Evolutionary conservation across 2,329 filamentous ascomycete genomes (phyloP).

Genomic region (Phialocephala subalpina): DNA sequence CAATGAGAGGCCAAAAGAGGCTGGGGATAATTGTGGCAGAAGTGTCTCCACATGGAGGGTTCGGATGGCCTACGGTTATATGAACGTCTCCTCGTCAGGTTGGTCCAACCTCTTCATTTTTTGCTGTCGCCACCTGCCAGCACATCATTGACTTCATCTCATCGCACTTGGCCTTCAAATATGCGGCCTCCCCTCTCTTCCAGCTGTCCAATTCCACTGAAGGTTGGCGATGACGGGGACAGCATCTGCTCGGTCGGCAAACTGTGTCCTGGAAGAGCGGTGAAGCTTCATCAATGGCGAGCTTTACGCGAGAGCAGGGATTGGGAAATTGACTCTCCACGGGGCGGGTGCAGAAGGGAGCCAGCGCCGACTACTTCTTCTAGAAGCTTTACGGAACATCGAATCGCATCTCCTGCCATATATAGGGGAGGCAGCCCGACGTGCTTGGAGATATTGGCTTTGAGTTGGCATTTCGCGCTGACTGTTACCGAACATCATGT

Average conservation of each 20-base stretch:
- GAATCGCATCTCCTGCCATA: background rate
- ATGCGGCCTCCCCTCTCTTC: slow-evolving; percentile 41
- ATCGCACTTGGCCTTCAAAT: slow-evolving; percentile 40
- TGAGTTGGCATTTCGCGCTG: background rate
- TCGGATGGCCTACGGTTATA: slow-evolving; percentile 30
- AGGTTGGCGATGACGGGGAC: slow-evolving; percentile 20
- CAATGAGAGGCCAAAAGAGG: slow-evolving; percentile 29
- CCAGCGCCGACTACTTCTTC: slow-evolving; percentile 8
- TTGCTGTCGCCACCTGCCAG: slow-evolving; percentile 31
- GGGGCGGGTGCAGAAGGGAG: slow-evolving; percentile 20
- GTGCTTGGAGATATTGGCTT: slow-evolving; percentile 2
- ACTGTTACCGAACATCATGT: background rate
- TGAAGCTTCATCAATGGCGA: slow-evolving; percentile 35
- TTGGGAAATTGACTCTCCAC: slow-evolving; percentile 26
- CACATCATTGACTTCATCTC: slow-evolving; percentile 37
- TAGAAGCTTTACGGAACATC: slow-evolving; percentile 16
- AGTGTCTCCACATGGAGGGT: slow-evolving; percentile 13
- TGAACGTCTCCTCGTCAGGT: slow-evolving; percentile 36
- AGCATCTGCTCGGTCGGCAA: slow-evolving; percentile 28
- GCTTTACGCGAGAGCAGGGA: slow-evolving; percentile 34
- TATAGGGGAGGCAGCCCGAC: slow-evolving; percentile 8
- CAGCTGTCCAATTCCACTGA: slow-evolving; percentile 21
- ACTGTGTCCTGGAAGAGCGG: slow-evolving; percentile 37
- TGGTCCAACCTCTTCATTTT: slow-evolving; percentile 38
- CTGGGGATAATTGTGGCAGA: slow-evolving; percentile 22